Evolutionary conservation across 495 filamentous ascomycete species (phyloP), one percentile per base, ranked within the genome.

Genomic region (Penicillium roqueforti): DNA sequence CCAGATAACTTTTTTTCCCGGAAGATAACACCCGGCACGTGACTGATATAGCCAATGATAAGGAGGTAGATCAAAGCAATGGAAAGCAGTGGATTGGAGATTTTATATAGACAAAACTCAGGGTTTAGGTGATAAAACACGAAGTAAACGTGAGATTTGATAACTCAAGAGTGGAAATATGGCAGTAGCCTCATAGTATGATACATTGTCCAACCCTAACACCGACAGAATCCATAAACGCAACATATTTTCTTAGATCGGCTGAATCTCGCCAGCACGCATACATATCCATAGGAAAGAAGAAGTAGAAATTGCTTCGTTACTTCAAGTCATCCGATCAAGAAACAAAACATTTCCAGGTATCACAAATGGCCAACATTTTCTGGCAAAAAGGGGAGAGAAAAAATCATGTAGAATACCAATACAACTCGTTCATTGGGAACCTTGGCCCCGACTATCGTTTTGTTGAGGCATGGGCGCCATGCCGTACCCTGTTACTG

Each of bases 381-480:
- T 47, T 23, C 18, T 22, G 5, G 34, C 22, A 41, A 47, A 48
- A 22, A 18, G 10, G 6, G 14, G 5, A 44, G 29, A 39, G 19
- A 47, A 39, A n/a, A 34, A 6, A 41, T 28, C 39, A 39, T 45
- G n/a, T 41, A 25, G 22, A 19, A 48, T 41, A 48, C 51, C 34
- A 28, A 23, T 23, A 40, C 16, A 44, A 22, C n/a, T 31, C 8
- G 8, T 22, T 40, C 20, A 18, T 41, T 40, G 29, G 22, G 38
- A 7, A n/a, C 56, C 53, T 48, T 57, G 54, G 31, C 49, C 47
- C 19, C 54, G 53, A 8, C 55, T 36, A 34, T 55, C 53, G n/a
- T 39, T 58, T 29, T 49, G 36, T 29, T 37, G 47, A 14, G 60
- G 52, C 44, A 60, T 62, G 9, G 59, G 54, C 13, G 55, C 51